Conservation (phyloP, 2,329 filamentous ascomycete genomes). For the Colletotrichum truncatum region DNA sequence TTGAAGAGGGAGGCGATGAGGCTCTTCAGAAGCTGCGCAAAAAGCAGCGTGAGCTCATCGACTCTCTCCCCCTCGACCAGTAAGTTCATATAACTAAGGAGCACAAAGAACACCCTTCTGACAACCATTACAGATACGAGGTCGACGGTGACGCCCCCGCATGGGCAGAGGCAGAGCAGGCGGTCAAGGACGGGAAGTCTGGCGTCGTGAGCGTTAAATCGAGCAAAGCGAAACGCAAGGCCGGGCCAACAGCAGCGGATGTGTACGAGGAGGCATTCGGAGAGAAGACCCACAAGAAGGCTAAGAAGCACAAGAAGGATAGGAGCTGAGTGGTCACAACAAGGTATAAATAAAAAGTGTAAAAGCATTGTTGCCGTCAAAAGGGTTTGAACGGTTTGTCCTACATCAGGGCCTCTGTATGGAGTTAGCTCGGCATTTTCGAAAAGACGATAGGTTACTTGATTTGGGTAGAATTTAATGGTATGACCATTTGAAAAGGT, state of each 20-base stretch:
- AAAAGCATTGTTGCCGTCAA: constrained; percentile 19
- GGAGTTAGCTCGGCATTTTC: constrained; percentile 25
- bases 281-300: constrained; percentile 64
- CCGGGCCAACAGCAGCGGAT: constrained; percentile 65
- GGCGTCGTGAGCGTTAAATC: constrained; percentile 85
- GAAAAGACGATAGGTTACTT: not conserved
- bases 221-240: constrained; percentile 81
- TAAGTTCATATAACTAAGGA: constrained; percentile 54
- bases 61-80: constrained; percentile 88
- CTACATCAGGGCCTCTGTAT: constrained; percentile 12
- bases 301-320: constrained; percentile 49
- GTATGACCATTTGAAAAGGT: not conserved
- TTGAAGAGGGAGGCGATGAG: constrained; percentile 84
- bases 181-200: constrained; percentile 70
- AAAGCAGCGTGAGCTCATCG: constrained; percentile 88
- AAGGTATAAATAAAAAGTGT: constrained; percentile 19
- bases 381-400: constrained; percentile 15
- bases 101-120: constrained; percentile 17
- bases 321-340: not conserved
- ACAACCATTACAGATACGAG: constrained; percentile 61
- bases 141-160: constrained; percentile 69
- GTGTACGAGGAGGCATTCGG: constrained; percentile 70
- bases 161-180: constrained; percentile 79
- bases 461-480: not conserved
- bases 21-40: constrained; percentile 75